phyloP scores from a whole-genome alignment of 169 alveolate species.

The Eimeria brunetti region DNA sequence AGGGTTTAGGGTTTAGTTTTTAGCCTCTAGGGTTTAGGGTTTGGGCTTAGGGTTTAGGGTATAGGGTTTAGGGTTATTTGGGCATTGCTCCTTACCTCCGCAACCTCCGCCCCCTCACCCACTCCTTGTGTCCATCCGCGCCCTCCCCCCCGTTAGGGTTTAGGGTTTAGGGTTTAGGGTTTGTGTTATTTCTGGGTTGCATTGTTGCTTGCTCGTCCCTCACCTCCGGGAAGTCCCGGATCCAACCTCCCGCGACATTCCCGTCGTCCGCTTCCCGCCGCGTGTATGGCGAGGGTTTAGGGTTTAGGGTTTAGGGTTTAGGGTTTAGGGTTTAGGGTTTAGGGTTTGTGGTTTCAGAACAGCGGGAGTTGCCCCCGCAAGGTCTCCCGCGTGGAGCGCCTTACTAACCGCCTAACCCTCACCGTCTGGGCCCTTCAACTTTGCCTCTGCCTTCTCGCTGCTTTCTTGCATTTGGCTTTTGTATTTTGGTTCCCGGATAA shows the following conservation, averaged over 20 bases:
- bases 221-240: no score
- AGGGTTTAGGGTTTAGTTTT: no score
- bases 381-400: conserved; percentile 78
- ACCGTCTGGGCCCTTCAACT: conserved; percentile 40
- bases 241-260: no score
- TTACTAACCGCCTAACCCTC: conserved; percentile 68
- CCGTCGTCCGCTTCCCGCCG: background rate
- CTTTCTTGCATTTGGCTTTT: conserved; percentile 13
- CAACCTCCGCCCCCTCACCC: no score
- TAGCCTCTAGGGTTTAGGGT: no score
- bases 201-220: background rate
- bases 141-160: no score
- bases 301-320: conserved; percentile 14
- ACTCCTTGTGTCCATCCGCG: no score
- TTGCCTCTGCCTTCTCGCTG: conserved; percentile 4
- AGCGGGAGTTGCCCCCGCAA: conserved; percentile 51
- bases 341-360: conserved; percentile 42
- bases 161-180: conserved; percentile 19
- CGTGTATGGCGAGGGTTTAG: no score
- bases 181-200: background rate
- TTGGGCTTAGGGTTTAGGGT: conserved; percentile 16
- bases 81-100: no score
- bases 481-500: background rate
- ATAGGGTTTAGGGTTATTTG: background rate
- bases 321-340: conserved; percentile 31